Evolutionary conservation across 768 basidiomycete species (phyloP).

Genomic region (Suillus lakei): DNA sequence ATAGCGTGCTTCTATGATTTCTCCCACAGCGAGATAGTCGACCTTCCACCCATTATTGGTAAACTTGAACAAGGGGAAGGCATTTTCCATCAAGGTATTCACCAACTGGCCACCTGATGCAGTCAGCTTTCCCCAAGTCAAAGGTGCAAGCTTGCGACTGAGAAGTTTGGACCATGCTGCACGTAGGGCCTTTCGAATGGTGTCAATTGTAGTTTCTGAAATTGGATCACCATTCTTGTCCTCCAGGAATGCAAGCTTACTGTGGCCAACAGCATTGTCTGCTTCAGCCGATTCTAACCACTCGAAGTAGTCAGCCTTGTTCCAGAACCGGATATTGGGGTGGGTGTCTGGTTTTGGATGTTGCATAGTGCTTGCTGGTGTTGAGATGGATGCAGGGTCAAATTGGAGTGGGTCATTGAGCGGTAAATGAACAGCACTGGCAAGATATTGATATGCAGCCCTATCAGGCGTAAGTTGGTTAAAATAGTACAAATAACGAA

Average conservation of each 20-base stretch:
- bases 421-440: no score
- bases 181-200: conserved; percentile 6
- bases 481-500: no score
- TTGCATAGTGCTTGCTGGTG: not conserved
- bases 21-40: conserved; percentile 2
- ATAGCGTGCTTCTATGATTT: no score
- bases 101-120: conserved; percentile 2
- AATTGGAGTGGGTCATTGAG: not conserved
- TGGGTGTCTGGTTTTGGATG: conserved; percentile 3
- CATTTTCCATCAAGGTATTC: conserved; percentile 2
- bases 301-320: not conserved
- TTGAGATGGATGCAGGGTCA: conserved; percentile 2
- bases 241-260: conserved; percentile 1
- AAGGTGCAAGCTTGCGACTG: not conserved
- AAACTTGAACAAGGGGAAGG: conserved; percentile 9
- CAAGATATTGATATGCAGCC: no score
- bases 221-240: conserved; percentile 8
- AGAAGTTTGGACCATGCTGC: conserved; percentile 11
- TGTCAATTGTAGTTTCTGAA: not conserved
- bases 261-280: not conserved
- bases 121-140: conserved; percentile 10
- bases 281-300: conserved; percentile 6
- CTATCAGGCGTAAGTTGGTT: no score
- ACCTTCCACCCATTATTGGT: conserved; percentile 14
- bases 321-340: conserved; percentile 8